Evolutionary conservation across 768 basidiomycete genomes (phyloP), one percentile per base, ranked within the genome.

Genomic region (Trametes punicea): DNA sequence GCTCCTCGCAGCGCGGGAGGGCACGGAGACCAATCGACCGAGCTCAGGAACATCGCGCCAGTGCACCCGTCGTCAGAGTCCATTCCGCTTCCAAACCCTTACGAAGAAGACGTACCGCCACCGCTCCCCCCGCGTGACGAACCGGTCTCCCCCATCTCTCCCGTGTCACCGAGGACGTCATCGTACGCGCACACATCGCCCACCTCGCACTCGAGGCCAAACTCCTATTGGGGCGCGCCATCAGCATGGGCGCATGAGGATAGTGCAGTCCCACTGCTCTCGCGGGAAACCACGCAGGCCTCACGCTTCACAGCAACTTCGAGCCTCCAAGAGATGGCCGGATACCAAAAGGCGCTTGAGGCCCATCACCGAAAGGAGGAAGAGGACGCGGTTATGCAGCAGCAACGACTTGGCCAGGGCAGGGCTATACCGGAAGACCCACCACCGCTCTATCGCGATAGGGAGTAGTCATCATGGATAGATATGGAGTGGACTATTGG

Each of bases 281-380:
- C 62, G 26, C 59, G 55, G 18, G 59, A 50, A 9, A 38, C 56
- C 42, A 60, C 59, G 30, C 59, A 52, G 39, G 52, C 55, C 13
- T 56, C 52, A 16, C 51, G 47, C 31, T 50, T 48, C 20, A 61
- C 55, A 8, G 18, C 49, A 15, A 54, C 58, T 23, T 58, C 59
- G 2, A 57, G 41, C 18, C 55, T 64, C 18, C 60, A 62, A 46
- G 49, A 56, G 20, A 61, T 66, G 52, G 57, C 58, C 18, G 54
- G 44, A 5, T 66, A 66, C 31, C 63, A 66, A 51, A 66, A 66
- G 46, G 56, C 52, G 20, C 52, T 66, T 40, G 65, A 66, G 60
- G 60, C 60, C 13, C 66, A 67, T 27, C 61, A 67, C 36, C 55
- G 55, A 34, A 64, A 67, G 40, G 61, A 63, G 44, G 47, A 55